Conservation (phyloP, 129 eudicot species). For the Ambrosia artemisiifolia region DNA sequence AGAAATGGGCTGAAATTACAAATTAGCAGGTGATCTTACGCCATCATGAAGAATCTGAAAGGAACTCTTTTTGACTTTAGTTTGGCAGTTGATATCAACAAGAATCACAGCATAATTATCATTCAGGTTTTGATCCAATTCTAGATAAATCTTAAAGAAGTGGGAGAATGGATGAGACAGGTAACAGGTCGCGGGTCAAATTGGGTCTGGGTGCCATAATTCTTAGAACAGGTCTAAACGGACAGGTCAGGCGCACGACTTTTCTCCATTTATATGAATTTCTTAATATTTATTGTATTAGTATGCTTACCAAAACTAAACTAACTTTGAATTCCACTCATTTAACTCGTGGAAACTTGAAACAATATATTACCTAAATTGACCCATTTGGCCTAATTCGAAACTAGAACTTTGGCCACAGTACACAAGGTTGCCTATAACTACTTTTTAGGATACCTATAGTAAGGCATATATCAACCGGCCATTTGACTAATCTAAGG, state of each 20-base stretch:
- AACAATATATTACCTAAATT: too few relatives aligned
- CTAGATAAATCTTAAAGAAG: background rate
- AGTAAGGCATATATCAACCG: conserved; percentile 1
- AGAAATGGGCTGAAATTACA: background rate
- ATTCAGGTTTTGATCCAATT: background rate
- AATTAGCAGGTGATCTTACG: conserved; percentile 4
- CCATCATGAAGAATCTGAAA: conserved; percentile 17
- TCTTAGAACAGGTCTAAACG: background rate
- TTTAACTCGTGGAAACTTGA: too few relatives aligned
- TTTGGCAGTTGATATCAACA: conserved; percentile 2
- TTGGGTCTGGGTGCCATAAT: background rate
- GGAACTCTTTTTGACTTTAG: conserved; percentile 13
- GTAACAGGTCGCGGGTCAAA: background rate
- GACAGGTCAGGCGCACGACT: background rate
- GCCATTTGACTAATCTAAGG: conserved; percentile 21
- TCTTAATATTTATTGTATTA: background rate
- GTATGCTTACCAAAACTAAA: background rate
- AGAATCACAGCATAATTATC: background rate
- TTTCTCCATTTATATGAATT: background rate
- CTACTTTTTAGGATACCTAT: background rate
- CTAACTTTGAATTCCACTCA: background rate
- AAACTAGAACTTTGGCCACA: background rate
- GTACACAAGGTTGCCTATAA: conserved; percentile 2
- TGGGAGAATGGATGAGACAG: background rate
- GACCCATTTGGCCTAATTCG: too few relatives aligned